Evolutionary conservation across 768 basidiomycete species (phyloP).

Genomic region (Heimioporus sp.): DNA sequence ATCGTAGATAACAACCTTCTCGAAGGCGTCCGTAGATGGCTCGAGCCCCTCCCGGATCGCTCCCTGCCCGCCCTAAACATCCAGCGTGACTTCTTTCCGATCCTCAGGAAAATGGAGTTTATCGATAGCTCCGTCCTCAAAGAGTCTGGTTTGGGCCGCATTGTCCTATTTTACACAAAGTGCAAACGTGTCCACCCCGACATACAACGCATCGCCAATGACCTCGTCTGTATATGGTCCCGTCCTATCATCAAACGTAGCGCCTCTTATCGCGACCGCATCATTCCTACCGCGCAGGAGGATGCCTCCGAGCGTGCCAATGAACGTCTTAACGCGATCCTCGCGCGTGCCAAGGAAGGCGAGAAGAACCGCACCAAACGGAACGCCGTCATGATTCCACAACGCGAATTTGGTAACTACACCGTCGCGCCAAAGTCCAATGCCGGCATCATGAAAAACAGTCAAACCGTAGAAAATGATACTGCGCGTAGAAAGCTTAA

Average conservation of each 20-base stretch:
- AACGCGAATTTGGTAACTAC: constrained; percentile 72
- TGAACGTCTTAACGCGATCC: constrained; percentile 66
- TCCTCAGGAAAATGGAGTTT: constrained; percentile 84
- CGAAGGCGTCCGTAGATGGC: constrained; percentile 85
- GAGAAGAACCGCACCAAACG: constrained; percentile 70
- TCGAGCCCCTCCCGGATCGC: constrained; percentile 90
- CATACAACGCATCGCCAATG: constrained; percentile 77
- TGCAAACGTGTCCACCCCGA: constrained; percentile 85
- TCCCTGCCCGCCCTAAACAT: constrained; percentile 96
- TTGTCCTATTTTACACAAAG: constrained; percentile 95
- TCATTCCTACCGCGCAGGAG: constrained; percentile 57
- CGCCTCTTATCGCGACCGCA: constrained; percentile 74
- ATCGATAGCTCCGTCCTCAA: constrained; percentile 90
- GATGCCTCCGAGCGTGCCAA: constrained; percentile 36
- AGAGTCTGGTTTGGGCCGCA: constrained; percentile 84
- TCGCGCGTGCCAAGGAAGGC: constrained; percentile 61
- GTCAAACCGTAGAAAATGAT: constrained; percentile 65
- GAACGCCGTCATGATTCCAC: constrained; percentile 84
- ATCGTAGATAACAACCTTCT: constrained; percentile 95
- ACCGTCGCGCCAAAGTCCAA: constrained; percentile 71
- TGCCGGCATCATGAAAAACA: constrained; percentile 46
- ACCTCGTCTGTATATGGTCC: constrained; percentile 84
- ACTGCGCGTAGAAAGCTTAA: constrained; percentile 72
- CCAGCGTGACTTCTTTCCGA: constrained; percentile 85
- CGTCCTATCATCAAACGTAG: constrained; percentile 90